These are phyloP conservation scores for Ephemerocybe angulata DNA, from an alignment of 768 basidiomycete genomes.

Conservation along the genomic window DNA sequence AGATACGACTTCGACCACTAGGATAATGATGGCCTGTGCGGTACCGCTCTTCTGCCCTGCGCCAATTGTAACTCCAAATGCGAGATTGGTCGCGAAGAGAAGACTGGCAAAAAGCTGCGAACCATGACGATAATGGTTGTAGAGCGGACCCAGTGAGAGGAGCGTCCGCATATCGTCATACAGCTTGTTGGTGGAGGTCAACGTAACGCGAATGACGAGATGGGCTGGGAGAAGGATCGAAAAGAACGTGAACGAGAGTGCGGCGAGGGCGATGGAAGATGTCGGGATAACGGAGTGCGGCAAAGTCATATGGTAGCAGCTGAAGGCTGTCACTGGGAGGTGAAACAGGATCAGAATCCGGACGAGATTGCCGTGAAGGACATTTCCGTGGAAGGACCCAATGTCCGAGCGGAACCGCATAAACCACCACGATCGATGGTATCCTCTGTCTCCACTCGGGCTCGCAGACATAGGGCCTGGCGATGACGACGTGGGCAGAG, in stretches of 20 bases:
- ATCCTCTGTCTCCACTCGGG: constrained; percentile 26
- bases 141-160: constrained; percentile 85
- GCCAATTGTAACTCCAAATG: constrained; percentile 81
- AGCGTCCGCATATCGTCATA: constrained; percentile 94
- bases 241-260: constrained; percentile 73
- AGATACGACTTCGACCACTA: constrained; percentile 83
- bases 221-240: constrained; percentile 74
- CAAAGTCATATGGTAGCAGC: constrained; percentile 79
- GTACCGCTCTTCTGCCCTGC: constrained; percentile 89
- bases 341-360: constrained; percentile 91
- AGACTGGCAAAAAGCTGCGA: constrained; percentile 85
- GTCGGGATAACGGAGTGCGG: constrained; percentile 47
- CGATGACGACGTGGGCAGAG: constrained; percentile 17
- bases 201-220: constrained; percentile 72
- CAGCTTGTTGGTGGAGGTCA: constrained; percentile 82
- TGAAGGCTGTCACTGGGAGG: constrained; percentile 89
- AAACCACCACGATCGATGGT: constrained; percentile 40
- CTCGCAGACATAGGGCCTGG: constrained; percentile 17
- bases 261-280: constrained; percentile 73
- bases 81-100: constrained; percentile 77
- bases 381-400: constrained; percentile 75
- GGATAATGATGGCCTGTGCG: constrained; percentile 84
- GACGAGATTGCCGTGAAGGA: constrained; percentile 87
- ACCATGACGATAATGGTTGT: constrained; percentile 91
- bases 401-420: constrained; percentile 56